Conservation (phyloP, 2,329 filamentous ascomycete genomes). For the Xylaria sp. region DNA sequence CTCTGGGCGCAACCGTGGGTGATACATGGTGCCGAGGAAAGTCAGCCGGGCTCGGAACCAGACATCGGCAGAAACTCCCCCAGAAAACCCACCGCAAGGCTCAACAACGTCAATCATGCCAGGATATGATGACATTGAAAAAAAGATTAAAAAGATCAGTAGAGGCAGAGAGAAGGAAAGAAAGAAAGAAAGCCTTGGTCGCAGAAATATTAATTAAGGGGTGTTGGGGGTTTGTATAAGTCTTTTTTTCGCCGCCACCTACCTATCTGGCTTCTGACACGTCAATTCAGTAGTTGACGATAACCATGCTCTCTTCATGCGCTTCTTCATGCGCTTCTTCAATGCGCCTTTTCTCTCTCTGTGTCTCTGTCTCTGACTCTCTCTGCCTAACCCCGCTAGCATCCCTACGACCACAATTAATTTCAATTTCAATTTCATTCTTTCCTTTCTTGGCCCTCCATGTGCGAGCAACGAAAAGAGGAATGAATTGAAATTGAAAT, state of each 20-base stretch:
- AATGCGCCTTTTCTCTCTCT: neutral
- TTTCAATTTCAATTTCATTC: too few species aligned
- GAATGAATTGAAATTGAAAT: too few species aligned
- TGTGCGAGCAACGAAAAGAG: too few species aligned
- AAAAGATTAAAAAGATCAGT: neutral
- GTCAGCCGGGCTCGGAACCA: constrained; percentile 15
- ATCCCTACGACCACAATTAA: too few species aligned
- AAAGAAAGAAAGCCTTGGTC: constrained; percentile 13
- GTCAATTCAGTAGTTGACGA: neutral
- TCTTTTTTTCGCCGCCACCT: constrained; percentile 22
- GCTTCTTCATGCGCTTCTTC: neutral
- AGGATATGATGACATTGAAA: neutral
- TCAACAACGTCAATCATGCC: neutral
- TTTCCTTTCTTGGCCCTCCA: too few species aligned
- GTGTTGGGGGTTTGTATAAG: constrained; percentile 21
- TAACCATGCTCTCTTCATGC: neutral
- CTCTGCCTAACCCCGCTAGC: too few species aligned
- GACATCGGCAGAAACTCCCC: constrained; percentile 18
- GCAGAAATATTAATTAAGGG: constrained; percentile 8
- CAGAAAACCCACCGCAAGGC: constrained; percentile 2
- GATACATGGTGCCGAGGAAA: neutral
- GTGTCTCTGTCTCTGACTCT: too few species aligned
- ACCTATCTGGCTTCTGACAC: constrained; percentile 5
- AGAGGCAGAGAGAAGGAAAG: neutral
- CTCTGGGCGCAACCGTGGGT: neutral